Evolutionary conservation across 345 rosid species (phyloP).

Genomic region (Citrus medica): DNA sequence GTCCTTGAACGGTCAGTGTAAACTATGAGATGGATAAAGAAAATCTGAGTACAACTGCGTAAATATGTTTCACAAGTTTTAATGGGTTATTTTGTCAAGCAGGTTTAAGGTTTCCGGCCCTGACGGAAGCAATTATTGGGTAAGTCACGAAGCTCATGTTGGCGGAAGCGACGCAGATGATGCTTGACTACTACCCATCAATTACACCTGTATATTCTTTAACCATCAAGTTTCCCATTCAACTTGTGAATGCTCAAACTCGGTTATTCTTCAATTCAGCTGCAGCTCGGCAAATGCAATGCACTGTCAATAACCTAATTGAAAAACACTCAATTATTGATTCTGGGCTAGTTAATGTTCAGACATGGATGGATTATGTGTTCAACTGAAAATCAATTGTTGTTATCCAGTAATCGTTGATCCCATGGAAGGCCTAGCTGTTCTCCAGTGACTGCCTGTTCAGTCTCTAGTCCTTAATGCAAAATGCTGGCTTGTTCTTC

Average conservation of each 20-base stretch:
- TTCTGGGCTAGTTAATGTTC: slow-evolving; percentile 14
- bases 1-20: slow-evolving; percentile 87
- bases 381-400: slow-evolving; percentile 9
- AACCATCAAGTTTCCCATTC: slow-evolving; percentile 15
- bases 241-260: slow-evolving; percentile 25
- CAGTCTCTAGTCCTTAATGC: not conserved
- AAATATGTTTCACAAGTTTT: slow-evolving; percentile 4
- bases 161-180: slow-evolving; percentile 96
- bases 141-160: slow-evolving; percentile 61
- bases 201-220: slow-evolving; percentile 46
- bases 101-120: slow-evolving; percentile 91
- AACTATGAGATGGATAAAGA: not conserved
- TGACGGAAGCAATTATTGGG: slow-evolving; percentile 82
- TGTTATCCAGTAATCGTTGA: not conserved
- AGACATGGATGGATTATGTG: slow-evolving; percentile 11
- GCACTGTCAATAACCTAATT: slow-evolving; percentile 25
- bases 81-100: slow-evolving; percentile 34
- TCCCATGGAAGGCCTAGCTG: not conserved
- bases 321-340: slow-evolving; percentile 25
- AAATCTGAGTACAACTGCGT: slow-evolving; percentile 3
- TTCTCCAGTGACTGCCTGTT: not conserved
- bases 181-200: slow-evolving; percentile 40
- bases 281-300: slow-evolving; percentile 3
- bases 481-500: not conserved
- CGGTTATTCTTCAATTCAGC: slow-evolving; percentile 18